phyloP scores from a whole-genome alignment of 257 asterid genomes.

The Schizonepeta tenuifolia region DNA sequence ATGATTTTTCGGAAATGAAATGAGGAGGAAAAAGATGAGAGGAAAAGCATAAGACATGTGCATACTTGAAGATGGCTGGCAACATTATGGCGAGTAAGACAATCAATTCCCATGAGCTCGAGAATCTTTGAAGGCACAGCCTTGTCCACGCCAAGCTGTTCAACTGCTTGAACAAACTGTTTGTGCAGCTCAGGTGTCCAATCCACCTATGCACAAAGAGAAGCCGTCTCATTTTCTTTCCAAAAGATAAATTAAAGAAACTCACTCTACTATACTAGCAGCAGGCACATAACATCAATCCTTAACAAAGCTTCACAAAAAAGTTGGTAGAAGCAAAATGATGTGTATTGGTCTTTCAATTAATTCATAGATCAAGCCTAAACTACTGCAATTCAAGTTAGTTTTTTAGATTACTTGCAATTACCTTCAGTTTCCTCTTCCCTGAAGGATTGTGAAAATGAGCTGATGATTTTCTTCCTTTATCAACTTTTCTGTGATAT shows the following conservation, averaged over 20 bases:
- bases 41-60: conserved; percentile 18
- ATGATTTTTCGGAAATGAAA: not conserved
- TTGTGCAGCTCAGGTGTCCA: conserved; percentile 98
- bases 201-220: conserved; percentile 65
- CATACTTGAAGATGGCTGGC: conserved; percentile 98
- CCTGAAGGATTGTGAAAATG: conserved; percentile 50
- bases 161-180: conserved; percentile 91
- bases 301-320: not conserved
- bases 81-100: conserved; percentile 94
- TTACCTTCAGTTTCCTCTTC: conserved; percentile 76
- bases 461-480: conserved; percentile 54
- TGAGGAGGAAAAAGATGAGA: not conserved
- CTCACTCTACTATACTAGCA: not conserved
- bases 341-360: not conserved
- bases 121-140: conserved; percentile 96
- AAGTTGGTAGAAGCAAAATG: not conserved
- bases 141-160: conserved; percentile 95
- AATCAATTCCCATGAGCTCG: conserved; percentile 89
- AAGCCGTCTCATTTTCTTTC: conserved; percentile 26
- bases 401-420: not conserved
- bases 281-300: not conserved
- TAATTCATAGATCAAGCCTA: not conserved
- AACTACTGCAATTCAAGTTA: not conserved
- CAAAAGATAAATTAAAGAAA: conserved; percentile 20
- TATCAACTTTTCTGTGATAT: conserved; percentile 40